Percentiles rank a stretch among this genome's conserved stretches.
These are phyloP conservation scores for Kwoniella dejecticola DNA, from an alignment of 768 basidiomycete species.

Conservation along the genomic window DNA sequence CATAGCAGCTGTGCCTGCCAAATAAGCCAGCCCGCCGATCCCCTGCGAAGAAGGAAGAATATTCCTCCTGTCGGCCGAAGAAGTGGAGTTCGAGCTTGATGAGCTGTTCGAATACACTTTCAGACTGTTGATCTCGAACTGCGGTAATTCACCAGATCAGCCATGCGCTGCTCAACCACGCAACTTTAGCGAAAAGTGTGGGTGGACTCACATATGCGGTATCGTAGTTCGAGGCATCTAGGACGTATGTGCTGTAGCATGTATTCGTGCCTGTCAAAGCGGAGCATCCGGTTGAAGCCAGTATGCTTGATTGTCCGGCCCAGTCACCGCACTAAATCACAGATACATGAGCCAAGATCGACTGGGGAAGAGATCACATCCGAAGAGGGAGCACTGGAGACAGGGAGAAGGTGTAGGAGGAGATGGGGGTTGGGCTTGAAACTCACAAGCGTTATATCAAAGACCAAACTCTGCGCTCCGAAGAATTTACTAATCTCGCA, in stretches of 20 bases:
- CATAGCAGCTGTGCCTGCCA: too few species aligned
- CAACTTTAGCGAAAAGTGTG: too few species aligned
- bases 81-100: constrained; percentile 6
- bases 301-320: constrained; percentile 63
- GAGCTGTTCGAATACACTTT: constrained; percentile 59
- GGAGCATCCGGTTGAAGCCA: constrained; percentile 55
- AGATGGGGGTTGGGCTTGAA: too few species aligned
- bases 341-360: too few species aligned
- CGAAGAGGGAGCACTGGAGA: too few species aligned
- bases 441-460: constrained; percentile 66
- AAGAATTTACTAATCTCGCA: constrained; percentile 60
- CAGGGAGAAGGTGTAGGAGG: too few species aligned
- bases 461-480: constrained; percentile 43
- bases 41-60: too few species aligned
- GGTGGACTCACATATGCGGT: constrained; percentile 32
- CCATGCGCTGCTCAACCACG: not conserved
- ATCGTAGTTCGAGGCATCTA: constrained; percentile 50
- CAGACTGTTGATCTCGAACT: constrained; percentile 69
- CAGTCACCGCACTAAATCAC: constrained; percentile 57
- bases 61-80: not conserved
- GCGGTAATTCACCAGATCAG: constrained; percentile 57
- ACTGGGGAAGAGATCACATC: too few species aligned
- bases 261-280: constrained; percentile 59
- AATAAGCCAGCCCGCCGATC: too few species aligned
- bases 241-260: constrained; percentile 71